Conservation (phyloP, 345 rosid species). For the Schrenkiella parvula region DNA sequence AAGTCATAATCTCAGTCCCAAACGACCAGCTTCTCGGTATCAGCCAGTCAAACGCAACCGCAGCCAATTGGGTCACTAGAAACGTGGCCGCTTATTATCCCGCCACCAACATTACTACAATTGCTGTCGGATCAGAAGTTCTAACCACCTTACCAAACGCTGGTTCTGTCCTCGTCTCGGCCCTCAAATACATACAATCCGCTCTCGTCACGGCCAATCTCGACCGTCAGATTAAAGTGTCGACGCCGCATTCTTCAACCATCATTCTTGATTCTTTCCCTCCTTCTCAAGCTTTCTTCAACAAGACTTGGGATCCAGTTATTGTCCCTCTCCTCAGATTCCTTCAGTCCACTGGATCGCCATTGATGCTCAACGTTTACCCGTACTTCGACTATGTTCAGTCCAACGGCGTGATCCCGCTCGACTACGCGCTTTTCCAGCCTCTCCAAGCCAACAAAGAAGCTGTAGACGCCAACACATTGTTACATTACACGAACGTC, state of each 20-base stretch:
- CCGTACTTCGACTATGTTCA: conserved; percentile 87
- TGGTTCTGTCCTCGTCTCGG: conserved; percentile 76
- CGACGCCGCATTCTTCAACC: conserved; percentile 82
- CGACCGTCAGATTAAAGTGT: conserved; percentile 78
- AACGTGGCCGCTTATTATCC: conserved; percentile 84
- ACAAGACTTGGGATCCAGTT: conserved; percentile 80
- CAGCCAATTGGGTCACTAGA: conserved; percentile 93
- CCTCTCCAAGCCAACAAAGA: conserved; percentile 92
- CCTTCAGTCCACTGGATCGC: conserved; percentile 73
- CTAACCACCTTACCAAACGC: conserved; percentile 68
- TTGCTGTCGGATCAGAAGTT: conserved; percentile 91
- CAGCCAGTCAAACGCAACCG: conserved; percentile 95
- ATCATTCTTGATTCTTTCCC: conserved; percentile 95
- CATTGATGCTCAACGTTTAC: conserved; percentile 84
- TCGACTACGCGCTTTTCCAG: conserved; percentile 90
- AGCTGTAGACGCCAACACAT: conserved; percentile 94
- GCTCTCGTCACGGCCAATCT: conserved; percentile 93
- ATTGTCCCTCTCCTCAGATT: conserved; percentile 90
- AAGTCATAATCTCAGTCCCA: conserved; percentile 87
- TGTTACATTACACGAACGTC: conserved; percentile 89
- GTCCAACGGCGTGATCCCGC: conserved; percentile 65
- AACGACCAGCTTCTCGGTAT: conserved; percentile 93
- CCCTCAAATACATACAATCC: conserved; percentile 75
- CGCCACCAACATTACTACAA: conserved; percentile 83
- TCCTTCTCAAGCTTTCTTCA: conserved; percentile 99